Conservation (phyloP, 2,329 filamentous ascomycete genomes). For the Pseudogymnoascus sp. region DNA sequence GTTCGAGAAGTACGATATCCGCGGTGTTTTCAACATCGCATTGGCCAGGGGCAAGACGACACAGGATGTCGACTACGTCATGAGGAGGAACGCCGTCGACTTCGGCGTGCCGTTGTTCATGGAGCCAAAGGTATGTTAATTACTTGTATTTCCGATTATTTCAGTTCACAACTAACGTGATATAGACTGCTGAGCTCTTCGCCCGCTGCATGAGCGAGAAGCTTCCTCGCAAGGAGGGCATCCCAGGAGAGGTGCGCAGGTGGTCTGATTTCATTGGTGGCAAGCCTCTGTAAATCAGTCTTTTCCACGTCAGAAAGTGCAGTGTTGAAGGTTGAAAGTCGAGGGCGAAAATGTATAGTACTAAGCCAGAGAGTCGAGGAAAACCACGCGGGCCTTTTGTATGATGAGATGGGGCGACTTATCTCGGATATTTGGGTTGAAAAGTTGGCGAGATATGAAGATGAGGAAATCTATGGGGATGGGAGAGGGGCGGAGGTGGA, state of each 20-base stretch:
- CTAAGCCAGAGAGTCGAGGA: slow-evolving; percentile 2
- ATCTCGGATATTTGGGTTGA: neutral
- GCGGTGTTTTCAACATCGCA: slow-evolving; percentile 92
- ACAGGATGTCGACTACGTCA: slow-evolving; percentile 92
- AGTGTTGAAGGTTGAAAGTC: slow-evolving; percentile 5
- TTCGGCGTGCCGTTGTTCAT: slow-evolving; percentile 97
- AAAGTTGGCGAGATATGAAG: neutral
- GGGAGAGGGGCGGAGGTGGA: neutral
- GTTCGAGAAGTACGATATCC: slow-evolving; percentile 94
- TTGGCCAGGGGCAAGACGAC: slow-evolving; percentile 75
- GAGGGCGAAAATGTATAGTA: slow-evolving; percentile 8
- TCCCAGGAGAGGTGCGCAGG: slow-evolving; percentile 81
- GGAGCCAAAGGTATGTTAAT: slow-evolving; percentile 77
- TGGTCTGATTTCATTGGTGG: slow-evolving; percentile 95
- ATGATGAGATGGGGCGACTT: neutral
- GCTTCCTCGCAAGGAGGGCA: slow-evolving; percentile 79
- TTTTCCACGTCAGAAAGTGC: neutral
- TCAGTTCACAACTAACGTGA: slow-evolving; percentile 27
- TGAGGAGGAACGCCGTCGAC: slow-evolving; percentile 96
- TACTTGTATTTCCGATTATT: neutral
- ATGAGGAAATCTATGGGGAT: neutral
- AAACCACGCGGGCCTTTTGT: neutral
- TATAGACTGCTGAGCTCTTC: slow-evolving; percentile 87
- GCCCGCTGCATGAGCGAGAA: slow-evolving; percentile 97
- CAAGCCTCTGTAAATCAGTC: slow-evolving; percentile 59